A percentile compares a stretch with the other conserved stretches of the same genome.
Evolutionary conservation across 768 basidiomycete species (phyloP).

Genomic region (Clitopilus hobsonii): DNA sequence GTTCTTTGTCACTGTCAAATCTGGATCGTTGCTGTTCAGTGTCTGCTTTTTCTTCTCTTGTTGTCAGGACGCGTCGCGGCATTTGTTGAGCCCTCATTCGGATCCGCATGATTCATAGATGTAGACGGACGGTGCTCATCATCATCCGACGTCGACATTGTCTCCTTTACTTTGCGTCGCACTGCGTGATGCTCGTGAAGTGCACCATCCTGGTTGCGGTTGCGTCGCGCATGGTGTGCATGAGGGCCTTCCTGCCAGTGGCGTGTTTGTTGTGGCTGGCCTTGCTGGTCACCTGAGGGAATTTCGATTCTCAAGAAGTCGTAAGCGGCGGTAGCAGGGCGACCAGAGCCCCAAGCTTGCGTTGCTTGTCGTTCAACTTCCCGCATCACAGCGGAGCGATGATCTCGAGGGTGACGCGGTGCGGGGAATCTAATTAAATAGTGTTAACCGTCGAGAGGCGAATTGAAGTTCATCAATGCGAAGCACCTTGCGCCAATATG

Average conservation of each 20-base stretch:
- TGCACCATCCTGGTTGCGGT: not conserved
- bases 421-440: constrained; percentile 43
- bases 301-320: constrained; percentile 51
- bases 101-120: constrained; percentile 17
- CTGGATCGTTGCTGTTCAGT: constrained; percentile 4
- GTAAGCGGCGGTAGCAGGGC: constrained; percentile 46
- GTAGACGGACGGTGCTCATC: constrained; percentile 2
- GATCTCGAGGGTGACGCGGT: constrained; percentile 32
- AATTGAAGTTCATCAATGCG: constrained; percentile 2
- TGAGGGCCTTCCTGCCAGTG: constrained; percentile 4
- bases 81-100: constrained; percentile 17
- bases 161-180: not conserved
- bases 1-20: not conserved
- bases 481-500: constrained; percentile 67
- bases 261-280: not conserved
- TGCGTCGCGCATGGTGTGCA: not conserved
- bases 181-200: not conserved
- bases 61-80: constrained; percentile 9
- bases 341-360: constrained; percentile 46
- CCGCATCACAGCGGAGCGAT: constrained; percentile 41
- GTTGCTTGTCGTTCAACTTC: constrained; percentile 66
- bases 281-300: constrained; percentile 13
- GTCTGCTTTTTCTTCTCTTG: constrained; percentile 17
- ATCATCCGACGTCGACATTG: not conserved
- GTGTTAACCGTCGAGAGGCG: constrained; percentile 2